Evolutionary conservation across 768 basidiomycete genomes (phyloP), one percentile per base, ranked within the genome.

Genomic region (Pisolithus albus): DNA sequence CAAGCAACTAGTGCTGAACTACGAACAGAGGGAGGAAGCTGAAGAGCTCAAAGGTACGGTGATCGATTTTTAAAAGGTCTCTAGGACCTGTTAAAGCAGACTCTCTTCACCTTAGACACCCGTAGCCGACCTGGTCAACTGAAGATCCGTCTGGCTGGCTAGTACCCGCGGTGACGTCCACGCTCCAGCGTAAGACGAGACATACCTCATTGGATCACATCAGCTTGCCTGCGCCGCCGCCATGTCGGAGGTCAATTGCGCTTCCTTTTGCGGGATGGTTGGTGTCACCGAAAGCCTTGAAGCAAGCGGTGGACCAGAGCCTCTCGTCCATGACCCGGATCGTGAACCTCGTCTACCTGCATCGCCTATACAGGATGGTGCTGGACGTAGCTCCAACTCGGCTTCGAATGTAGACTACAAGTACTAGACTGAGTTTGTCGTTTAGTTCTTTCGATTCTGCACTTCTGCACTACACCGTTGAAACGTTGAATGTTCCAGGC

Each of bases 1-100:
- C 58, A 99, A 99, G 73, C 82, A 85, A n/a, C 78, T 98, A 18
- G 96, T 96, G 4, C 78, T 95, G 48, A 80, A 92, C 64, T 93
- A 92, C 56, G 91, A 92, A 62, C 90, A 92, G 60, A 85, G 86
- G 32, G 91, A 92, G 66, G 90, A 91, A 69, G 85, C 79, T 3
- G 88, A 90, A 64, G 88, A 89, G 61, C 61, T 87, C 59, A 88
- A 82, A 79, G 86, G 88, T 85, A 49, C 39, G 56, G 42, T 8
- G 3, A 24, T 28, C 50, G 26, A 16, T 30, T 8, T 48, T 16
- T n/a, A 26, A 26, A 26, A 7, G 26, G 26, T 4, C 7, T 18
- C 6, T 30, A 39, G 21, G 19, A 21, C 23, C 30, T 47, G 26
- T 26, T 36, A 15, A 38, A 48, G 28, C 39, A 50, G 9, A 54